Evolutionary conservation across 768 basidiomycete species (phyloP), one percentile per base, ranked within the genome.

Genomic region (Boletus rubropictus): DNA sequence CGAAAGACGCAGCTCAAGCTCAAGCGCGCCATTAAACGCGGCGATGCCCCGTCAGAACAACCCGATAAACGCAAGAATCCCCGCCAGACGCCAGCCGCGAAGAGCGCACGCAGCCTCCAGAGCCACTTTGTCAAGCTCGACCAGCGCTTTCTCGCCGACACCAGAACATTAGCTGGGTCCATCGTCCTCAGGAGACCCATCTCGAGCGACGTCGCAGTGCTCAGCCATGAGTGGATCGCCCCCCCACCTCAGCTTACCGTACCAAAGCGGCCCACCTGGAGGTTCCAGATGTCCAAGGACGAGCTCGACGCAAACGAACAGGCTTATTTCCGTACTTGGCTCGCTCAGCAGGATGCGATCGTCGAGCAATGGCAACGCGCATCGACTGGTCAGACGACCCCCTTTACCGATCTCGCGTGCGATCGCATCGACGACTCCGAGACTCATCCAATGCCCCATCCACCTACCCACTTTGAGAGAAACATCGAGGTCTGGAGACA

Each of bases 401-500:
- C 39, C n/a, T 9, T 36, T 28, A 35, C 37, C 5, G 50, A 51
- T 49, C 42, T 29, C 22, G 15, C 35, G 6, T 10, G 27, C 37
- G 32, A 40, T 39, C 12, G 8, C 46, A 18, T 46, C 39, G 44
- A 28, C 14, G 54, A 50, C 36, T 63, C 55, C 40, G 54, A 52
- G 29, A 50, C 50, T n/a, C 41, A 31, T 4, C 41, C 27, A 11
- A 72, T 82, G 76, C 81, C 81, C 9, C 68, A 70, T 36, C 85
- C 88, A 4, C 81, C 86, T 2, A 83, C 86, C 1, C 83, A 84
- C 65, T 96, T 82, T 63, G 93, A 96, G 66, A 77, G 88, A 34
- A 96, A 97, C 63, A 58, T 96, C 37, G 89, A 96, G 61, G 92
- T 96, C 12, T 97, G 93, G 93, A 70, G 94, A 52, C 95, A 97